Evolutionary conservation across 345 rosid species (phyloP), one percentile per base, ranked within the genome.

Genomic region (Citrus medica): DNA sequence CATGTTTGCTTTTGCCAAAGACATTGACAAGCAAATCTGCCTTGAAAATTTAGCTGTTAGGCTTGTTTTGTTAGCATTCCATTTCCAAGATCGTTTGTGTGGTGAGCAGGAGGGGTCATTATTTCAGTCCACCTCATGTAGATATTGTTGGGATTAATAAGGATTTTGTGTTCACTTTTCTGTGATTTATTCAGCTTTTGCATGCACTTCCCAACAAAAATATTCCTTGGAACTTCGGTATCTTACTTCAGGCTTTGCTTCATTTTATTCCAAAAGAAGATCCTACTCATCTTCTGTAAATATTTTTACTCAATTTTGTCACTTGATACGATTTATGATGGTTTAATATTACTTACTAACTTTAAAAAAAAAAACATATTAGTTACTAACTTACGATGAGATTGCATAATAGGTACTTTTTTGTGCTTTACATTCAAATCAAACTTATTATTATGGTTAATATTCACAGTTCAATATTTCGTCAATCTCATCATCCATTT

Each of bases 51-150:
- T 60, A 35, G 77, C 21, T 61, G 64, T 76, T 46, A 25, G 74
- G 53, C 70, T 60, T 69, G 61, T 42, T 28, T 27, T 82, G 61
- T 58, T 74, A 69, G 69, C 70, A 80, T 83, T 77, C 66, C 71
- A 59, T 65, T 78, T 67, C 32, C 38, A 67, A 80, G 27, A 69
- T 46, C 19, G 42, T 35, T 59, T 71, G 35, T 76, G 75, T 71
- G 73, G 79, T 72, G 42, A 65, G 38, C 79, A 74, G 64, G 79
- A 58, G 14, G 1, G 32, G 68, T 16, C 56, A 78, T 35, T 71
- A 21, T 62, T 72, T 28, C 68, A 73, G 37, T 69, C 80, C 79
- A 68, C 74, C 73, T 76, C 76, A 61, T 70, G 25, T 62, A 48
- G 69, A 75, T 67, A 72, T 65, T 63, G 35, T 67, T 76, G 66